phyloP scores from a whole-genome alignment of 2,329 filamentous ascomycete species.

The Xylariaceae sp. region DNA sequence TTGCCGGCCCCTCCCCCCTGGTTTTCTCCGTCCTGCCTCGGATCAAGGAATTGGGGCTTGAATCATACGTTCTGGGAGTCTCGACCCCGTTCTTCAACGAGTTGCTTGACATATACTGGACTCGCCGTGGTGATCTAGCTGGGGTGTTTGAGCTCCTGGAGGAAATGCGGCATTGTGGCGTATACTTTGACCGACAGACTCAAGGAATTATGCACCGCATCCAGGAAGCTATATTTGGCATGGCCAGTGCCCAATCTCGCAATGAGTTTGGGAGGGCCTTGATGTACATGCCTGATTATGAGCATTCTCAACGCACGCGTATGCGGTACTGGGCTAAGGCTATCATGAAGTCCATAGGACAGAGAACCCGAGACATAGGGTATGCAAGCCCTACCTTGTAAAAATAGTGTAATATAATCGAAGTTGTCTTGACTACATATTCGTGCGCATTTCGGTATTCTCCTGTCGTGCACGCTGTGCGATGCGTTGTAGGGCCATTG shows the following conservation, averaged over 20 bases:
- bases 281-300: constrained; percentile 37
- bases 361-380: too few species aligned
- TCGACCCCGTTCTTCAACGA: constrained; percentile 67
- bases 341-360: too few species aligned
- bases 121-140: constrained; percentile 53
- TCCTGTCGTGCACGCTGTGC: too few species aligned
- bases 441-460: too few species aligned
- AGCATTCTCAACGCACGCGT: constrained; percentile 26
- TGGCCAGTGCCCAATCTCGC: constrained; percentile 11
- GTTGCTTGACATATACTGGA: constrained; percentile 60
- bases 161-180: constrained; percentile 63
- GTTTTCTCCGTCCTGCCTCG: constrained; percentile 60
- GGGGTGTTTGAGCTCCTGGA: constrained; percentile 54
- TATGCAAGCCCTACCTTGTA: too few species aligned
- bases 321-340: constrained; percentile 33
- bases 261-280: constrained; percentile 31
- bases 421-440: too few species aligned
- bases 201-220: constrained; percentile 35
- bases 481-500: too few species aligned
- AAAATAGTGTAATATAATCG: too few species aligned
- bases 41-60: constrained; percentile 63
- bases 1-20: constrained; percentile 54
- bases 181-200: constrained; percentile 52
- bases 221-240: constrained; percentile 19
- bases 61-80: constrained; percentile 68